phyloP scores from a whole-genome alignment of 805 yeast genomes.

The Yarrowia sp. region DNA sequence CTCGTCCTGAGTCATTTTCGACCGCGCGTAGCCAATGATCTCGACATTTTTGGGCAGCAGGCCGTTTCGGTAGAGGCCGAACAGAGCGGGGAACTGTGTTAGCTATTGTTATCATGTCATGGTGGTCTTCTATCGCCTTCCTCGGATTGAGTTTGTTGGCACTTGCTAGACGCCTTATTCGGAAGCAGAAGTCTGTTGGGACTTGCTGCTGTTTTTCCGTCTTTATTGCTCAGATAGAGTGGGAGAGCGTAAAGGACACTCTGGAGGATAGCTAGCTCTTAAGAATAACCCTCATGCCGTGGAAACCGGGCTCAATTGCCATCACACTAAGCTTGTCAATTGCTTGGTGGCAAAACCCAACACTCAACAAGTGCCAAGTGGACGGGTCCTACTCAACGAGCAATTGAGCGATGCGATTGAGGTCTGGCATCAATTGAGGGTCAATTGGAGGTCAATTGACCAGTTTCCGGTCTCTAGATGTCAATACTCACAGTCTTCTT shows the following conservation, averaged over 20 bases:
- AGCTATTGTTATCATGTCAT: not conserved
- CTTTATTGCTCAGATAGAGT: constrained; percentile 27
- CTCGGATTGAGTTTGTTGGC: constrained; percentile 11
- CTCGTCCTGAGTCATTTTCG: constrained; percentile 71
- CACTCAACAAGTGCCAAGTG: no score
- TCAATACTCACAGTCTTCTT: constrained; percentile 67
- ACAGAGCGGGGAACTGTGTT: constrained; percentile 53
- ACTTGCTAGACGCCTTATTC: constrained; percentile 28
- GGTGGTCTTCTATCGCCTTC: not conserved
- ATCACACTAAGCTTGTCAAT: no score
- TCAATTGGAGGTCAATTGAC: no score
- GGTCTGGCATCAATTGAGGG: not conserved
- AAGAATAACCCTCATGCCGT: no score
- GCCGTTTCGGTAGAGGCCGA: constrained; percentile 67
- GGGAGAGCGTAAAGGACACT: not conserved
- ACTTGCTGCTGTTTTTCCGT: constrained; percentile 30
- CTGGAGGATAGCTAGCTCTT: no score
- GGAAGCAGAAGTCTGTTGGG: constrained; percentile 32
- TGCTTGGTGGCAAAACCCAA: no score
- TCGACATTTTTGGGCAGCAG: constrained; percentile 70
- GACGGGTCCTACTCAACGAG: no score
- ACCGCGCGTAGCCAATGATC: constrained; percentile 92
- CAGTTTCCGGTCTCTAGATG: no score
- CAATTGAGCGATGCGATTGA: no score
- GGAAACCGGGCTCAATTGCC: no score